Base-by-base conservation (phyloP, 768 basidiomycete genomes). In the Auricularia auricula-judae region DNA sequence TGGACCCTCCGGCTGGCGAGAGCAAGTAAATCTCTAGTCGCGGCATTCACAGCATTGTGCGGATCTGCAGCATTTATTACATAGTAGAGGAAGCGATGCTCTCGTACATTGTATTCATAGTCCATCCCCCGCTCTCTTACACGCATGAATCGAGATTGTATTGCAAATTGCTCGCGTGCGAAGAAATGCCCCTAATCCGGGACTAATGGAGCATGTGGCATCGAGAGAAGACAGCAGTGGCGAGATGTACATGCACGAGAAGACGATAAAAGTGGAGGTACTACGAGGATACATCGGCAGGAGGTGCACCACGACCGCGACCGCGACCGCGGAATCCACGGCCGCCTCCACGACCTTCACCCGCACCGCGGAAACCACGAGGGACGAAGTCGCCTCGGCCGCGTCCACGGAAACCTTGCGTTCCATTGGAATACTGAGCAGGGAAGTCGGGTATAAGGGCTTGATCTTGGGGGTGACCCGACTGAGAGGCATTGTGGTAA, bases 261-360 rank as follows among this genome's bases (percentile, higher is more conserved):
- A 51, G 5, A 51, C 11, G 47, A 51, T 4, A 51, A 51, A 51
- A 51, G 18, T 51, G 4, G 16, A 14, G 21, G 5, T 5, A 21
- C 47, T 18, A 51, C 5, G 47, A 51, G 5, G 21, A 51, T 10
- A 10, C 60, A 42, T 18, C 34, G 42, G 60, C 16, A 33, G 42
- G 14, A 11, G 64, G 63, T 4, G 56, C 53, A 53, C 51, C 29
- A 47, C 56, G 39, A 12, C 76, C 78, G 33, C 78, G 71, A 12
- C 77, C 78, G 61, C 79, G 72, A 29, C 80, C 79, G 63, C 79
- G 72, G 64, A 75, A 75, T 35, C 70, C 71, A 1, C 77, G 75
- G 63, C 76, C 66, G 33, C 77, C 78, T 10, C 64, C 64, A 39
- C 61, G 36, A 62, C 68, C 65, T 16, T 67, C 67, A 21, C 68